Base-by-base conservation (phyloP, 2,329 filamentous ascomycete genomes). In the Kalmusia sp. region DNA sequence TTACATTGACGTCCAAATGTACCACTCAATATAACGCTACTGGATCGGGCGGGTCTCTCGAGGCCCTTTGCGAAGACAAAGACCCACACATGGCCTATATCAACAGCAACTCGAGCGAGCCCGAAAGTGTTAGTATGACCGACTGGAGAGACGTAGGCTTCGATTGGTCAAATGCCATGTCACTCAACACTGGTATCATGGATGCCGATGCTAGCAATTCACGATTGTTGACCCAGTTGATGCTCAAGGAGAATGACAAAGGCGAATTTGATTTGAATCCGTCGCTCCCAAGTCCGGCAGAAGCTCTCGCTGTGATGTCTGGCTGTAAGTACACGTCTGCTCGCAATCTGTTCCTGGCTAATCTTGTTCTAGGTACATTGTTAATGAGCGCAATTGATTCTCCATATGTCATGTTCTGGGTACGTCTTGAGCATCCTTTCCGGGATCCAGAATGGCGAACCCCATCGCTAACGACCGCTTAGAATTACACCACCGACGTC, bases 261-360 rank as follows among this genome's bases (percentile, higher is more conserved):
- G 54, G 54, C 0, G 40, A 72, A 2, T 60, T 68, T 1, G 59
- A 72, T 7, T 78, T 91, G 0, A 76, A 81, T 28, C 71, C 78
- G 0, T 65, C 72, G 0, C 70, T 87, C 0, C 91, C 91, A 0
- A 90, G 87, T 2, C 79, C 90, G n/a, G 87, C 85, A 0, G 91
- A 95, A 71, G 87, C 87, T 0, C 69, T 95, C 0, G 88, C 90
- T 0, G 88, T 91, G 0, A 80, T 92, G 62, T 82, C 84, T 0
- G 84, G 85, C 3, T 87, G 84, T 49, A 24, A 39, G 46, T 33
- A 39, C 4, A 3, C 6, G 27, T 28, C 27, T 7, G 27, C 27
- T 28, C 12, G 6, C 12, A 12, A 28, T 6, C 12, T 28, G 2
- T 9, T 30, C 9, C 6, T 37, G 14, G 27, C 15, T 30, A n/a